Percentiles rank a stretch among this genome's conserved stretches.
phyloP scores from a whole-genome alignment of 371 early-diverging fungal species.

The Umbelopsis sp. region DNA sequence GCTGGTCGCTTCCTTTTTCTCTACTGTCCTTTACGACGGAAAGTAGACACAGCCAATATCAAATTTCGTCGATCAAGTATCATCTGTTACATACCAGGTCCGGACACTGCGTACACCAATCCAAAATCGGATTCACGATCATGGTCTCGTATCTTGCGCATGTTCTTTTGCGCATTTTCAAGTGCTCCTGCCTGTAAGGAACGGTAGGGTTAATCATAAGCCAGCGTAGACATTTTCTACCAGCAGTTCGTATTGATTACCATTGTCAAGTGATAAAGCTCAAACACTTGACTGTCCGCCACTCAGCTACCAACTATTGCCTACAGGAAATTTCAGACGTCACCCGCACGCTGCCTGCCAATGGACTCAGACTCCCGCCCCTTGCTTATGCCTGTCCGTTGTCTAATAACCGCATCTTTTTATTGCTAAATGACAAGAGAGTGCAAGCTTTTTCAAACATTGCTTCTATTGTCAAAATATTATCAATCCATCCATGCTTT shows the following conservation, averaged over 20 bases:
- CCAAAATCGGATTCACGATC: conserved; percentile 92
- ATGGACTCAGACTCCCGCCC: no score
- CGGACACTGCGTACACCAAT: conserved; percentile 96
- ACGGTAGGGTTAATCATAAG: background rate
- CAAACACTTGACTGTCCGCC: conserved; percentile 20
- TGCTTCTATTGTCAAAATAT: no score
- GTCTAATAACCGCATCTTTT: no score
- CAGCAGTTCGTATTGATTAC: background rate
- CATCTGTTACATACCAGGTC: conserved; percentile 82
- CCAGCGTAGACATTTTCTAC: background rate
- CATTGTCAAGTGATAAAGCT: conserved; percentile 19
- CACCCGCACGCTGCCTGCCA: background rate
- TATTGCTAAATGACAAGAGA: no score
- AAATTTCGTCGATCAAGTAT: background rate
- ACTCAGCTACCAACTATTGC: conserved; percentile 4
- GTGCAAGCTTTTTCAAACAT: no score
- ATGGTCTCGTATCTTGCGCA: conserved; percentile 86
- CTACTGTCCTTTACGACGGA: background rate
- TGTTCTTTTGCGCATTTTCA: conserved; percentile 76
- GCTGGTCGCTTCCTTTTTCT: background rate
- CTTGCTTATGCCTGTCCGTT: no score
- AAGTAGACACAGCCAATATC: no score
- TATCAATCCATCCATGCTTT: no score
- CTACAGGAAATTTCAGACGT: conserved; percentile 12
- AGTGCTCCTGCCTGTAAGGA: conserved; percentile 76